phyloP scores from a whole-genome alignment of 1,139 yeast genomes.

The Yamadazyma friedrichii region DNA sequence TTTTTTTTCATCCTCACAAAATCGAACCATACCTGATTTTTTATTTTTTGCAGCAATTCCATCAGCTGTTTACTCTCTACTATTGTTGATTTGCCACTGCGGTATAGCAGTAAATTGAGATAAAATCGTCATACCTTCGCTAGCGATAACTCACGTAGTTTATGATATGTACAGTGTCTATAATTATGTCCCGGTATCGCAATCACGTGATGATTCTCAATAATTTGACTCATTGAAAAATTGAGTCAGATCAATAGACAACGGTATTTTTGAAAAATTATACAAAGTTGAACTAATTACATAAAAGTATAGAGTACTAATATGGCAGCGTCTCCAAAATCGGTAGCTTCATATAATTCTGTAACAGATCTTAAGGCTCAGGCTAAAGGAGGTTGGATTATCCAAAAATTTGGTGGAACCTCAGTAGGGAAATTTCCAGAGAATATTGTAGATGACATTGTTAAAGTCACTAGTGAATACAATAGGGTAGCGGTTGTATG shows the following conservation, averaged over 20 bases:
- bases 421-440: conserved; percentile 92
- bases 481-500: conserved; percentile 93
- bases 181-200: conserved; percentile 1
- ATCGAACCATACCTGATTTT: conserved; percentile 3
- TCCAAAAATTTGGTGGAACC: conserved; percentile 98
- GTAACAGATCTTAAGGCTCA: conserved; percentile 37
- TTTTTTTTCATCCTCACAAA: conserved; percentile 3
- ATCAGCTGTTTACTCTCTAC: too few species aligned
- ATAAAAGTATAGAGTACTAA: neutral
- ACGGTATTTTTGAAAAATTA: neutral
- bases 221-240: conserved; percentile 7
- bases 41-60: neutral
- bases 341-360: conserved; percentile 36
- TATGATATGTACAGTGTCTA: neutral
- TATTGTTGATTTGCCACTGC: too few species aligned
- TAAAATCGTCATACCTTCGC: too few species aligned
- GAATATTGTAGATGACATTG: conserved; percentile 80
- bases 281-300: neutral
- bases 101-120: too few species aligned
- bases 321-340: conserved; percentile 12
- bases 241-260: conserved; percentile 2
- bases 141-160: too few species aligned
- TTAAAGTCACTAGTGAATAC: conserved; percentile 57
- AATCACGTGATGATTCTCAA: neutral
- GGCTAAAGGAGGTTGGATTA: conserved; percentile 62